These are phyloP conservation scores for Colletotrichum sp. DNA, from an alignment of 2,329 filamentous ascomycete species.

Conservation along the genomic window DNA sequence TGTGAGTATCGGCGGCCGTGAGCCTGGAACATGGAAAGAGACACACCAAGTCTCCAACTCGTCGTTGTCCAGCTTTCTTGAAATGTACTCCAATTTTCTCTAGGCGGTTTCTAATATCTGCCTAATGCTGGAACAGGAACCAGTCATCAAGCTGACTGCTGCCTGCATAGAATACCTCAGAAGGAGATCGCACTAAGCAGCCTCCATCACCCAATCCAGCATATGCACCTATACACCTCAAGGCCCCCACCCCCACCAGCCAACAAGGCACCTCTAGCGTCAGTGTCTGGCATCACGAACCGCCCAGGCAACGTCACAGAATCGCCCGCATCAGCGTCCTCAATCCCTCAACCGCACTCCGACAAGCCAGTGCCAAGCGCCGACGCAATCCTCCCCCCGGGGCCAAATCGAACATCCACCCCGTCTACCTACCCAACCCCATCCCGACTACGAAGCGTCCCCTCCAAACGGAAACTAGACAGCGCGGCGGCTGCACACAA, in stretches of 20 bases:
- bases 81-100: background rate
- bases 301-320: constrained; percentile 20
- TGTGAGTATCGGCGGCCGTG: background rate
- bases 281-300: constrained; percentile 15
- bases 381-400: constrained; percentile 2
- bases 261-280: constrained; percentile 4
- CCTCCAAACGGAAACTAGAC: background rate
- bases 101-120: accelerated
- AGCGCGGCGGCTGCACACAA: background rate
- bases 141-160: background rate
- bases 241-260: constrained; percentile 16
- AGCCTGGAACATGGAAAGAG: background rate
- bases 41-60: background rate
- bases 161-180: background rate
- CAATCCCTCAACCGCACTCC: background rate
- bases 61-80: background rate
- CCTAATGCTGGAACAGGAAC: background rate
- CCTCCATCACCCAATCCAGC: background rate
- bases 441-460: background rate
- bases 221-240: background rate
- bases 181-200: background rate
- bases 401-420: background rate
- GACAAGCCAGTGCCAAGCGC: background rate
- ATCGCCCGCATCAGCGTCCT: constrained; percentile 6
- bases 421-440: background rate